Base-by-base conservation (phyloP, 495 filamentous ascomycete genomes). In the Podospora sp. region DNA sequence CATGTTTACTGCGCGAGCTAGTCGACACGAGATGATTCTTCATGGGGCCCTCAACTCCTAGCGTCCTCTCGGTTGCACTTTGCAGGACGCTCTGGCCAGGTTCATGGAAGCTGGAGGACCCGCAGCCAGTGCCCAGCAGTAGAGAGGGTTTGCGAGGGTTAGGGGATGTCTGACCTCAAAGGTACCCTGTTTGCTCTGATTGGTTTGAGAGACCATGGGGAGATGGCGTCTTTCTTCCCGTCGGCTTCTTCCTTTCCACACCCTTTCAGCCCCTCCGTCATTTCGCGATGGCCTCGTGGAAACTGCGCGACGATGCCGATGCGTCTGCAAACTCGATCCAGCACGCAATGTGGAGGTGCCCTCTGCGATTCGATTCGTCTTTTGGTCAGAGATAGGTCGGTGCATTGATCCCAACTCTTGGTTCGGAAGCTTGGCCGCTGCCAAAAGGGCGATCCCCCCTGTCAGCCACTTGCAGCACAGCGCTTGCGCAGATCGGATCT, bases 341-440 rank as follows among this genome's bases (percentile, higher is more conserved):
- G n/a, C n/a, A 27, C 5, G 40, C 40, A 46, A 46, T 46, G 12
- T 18, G 40, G 40, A 46, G 40, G 40, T 12, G 5, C 12, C 40
- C 5, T 46, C 52, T 22, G 20, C 52, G 22, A 26, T 26, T 55
- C 52, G 20, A 26, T 24, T 55, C 20, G 52, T 9, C n/a, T n/a
- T 20, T 55, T 22, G 7, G 52, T 11, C 20, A 60, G 40, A 9
- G 20, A 26, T 18, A 9, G 8, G 18, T 14, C 21, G 8, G 25
- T 65, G 55, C 49, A 53, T 22, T 50, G 29, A 40, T 52, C 26
- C 60, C 59, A 60, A 63, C 55, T 60, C 59, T 29, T 60, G 63
- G 69, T 65, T 72, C 71, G 69, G 69, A 71, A 70, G 66, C 21
- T 46, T 27, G 72, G 74, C 73, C 72, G 66, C 68, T 55, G 4